Conservation (phyloP, 495 filamentous ascomycete species). For the Xylaria acuta region DNA sequence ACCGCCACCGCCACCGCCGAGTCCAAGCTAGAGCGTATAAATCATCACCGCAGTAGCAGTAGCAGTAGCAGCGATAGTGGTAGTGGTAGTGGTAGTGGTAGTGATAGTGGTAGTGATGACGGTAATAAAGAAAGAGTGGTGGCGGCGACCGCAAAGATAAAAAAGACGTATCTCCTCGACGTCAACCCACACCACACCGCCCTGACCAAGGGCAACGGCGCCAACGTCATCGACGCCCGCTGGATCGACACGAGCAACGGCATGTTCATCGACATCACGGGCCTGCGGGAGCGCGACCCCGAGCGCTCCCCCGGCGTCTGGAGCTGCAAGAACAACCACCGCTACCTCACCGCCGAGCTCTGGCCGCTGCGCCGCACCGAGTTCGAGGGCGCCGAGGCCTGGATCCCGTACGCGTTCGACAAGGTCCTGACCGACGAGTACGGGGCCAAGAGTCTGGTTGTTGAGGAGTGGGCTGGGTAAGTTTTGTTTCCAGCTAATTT, state of each 20-base stretch:
- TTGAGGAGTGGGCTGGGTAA: conserved; percentile 68
- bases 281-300: conserved; percentile 70
- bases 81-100: not conserved
- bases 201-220: conserved; percentile 66
- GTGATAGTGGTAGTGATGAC: conserved; percentile 44
- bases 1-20: not conserved
- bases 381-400: conserved; percentile 78
- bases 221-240: conserved; percentile 84
- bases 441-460: conserved; percentile 65
- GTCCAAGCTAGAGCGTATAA: not conserved
- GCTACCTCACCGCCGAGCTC: conserved; percentile 71
- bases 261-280: conserved; percentile 90
- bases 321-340: conserved; percentile 84
- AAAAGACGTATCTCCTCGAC: conserved; percentile 70
- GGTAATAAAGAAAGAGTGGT: not conserved
- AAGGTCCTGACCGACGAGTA: conserved; percentile 79
- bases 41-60: no score
- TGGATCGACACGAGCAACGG: conserved; percentile 82
- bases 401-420: conserved; percentile 78
- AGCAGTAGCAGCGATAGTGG: no score
- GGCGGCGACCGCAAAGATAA: not conserved
- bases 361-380: conserved; percentile 78
- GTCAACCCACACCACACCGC: conserved; percentile 73
- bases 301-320: conserved; percentile 65
- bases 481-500: conserved; percentile 34